A percentile compares a stretch with the other conserved stretches of the same genome.
phyloP scores from a whole-genome alignment of 805 yeast genomes.

The Maudiozyma bulderi region DNA sequence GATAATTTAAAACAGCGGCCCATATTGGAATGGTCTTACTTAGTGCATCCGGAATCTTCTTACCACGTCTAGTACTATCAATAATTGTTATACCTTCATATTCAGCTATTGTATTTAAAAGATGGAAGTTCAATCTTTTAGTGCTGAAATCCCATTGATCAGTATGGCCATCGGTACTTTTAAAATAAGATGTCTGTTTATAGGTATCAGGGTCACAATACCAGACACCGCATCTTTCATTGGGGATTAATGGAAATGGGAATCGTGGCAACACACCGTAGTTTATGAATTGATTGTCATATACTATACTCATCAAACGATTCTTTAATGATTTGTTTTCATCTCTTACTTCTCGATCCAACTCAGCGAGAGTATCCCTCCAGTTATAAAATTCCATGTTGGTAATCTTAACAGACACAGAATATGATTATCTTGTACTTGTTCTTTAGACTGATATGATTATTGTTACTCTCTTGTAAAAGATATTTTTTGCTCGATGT shows the following conservation, averaged over 20 bases:
- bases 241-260: constrained; percentile 48
- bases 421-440: neutral
- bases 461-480: too few relatives aligned
- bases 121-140: constrained; percentile 65
- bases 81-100: constrained; percentile 49
- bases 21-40: constrained; percentile 86
- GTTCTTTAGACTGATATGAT: neutral
- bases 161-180: constrained; percentile 86
- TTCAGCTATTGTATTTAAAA: constrained; percentile 39
- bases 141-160: constrained; percentile 71
- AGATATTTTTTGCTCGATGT: too few relatives aligned
- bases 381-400: neutral
- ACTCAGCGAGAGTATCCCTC: constrained; percentile 7
- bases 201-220: constrained; percentile 44
- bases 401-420: neutral
- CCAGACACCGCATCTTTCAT: constrained; percentile 86
- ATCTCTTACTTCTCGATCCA: constrained; percentile 38
- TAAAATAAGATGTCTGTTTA: constrained; percentile 56
- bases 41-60: constrained; percentile 74
- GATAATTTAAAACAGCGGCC: constrained; percentile 68
- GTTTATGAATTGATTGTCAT: constrained; percentile 47
- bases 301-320: constrained; percentile 60
- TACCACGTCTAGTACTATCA: constrained; percentile 82
- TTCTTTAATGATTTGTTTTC: constrained; percentile 45
- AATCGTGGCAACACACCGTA: constrained; percentile 27